Evolutionary conservation across 768 basidiomycete genomes (phyloP).

Genomic region (Trametes cubensis): DNA sequence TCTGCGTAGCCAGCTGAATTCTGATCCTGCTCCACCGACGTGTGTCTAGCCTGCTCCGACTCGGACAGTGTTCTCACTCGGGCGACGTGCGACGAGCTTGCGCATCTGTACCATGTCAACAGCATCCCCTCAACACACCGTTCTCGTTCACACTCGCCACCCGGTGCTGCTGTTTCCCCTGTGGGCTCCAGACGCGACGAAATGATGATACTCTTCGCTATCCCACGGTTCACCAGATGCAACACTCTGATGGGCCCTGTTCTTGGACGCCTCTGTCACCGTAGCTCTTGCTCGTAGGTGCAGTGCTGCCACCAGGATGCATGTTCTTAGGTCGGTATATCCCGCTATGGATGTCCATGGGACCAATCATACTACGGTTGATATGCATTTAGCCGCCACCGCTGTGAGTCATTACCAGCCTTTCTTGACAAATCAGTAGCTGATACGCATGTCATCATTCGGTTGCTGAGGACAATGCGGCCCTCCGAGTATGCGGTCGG

Average conservation of each 20-base stretch:
- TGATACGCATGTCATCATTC: background rate
- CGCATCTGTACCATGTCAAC: background rate
- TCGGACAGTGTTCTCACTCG: constrained; percentile 4
- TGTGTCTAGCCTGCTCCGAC: background rate
- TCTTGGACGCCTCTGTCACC: constrained; percentile 8
- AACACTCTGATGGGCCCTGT: background rate
- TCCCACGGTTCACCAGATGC: constrained; percentile 7
- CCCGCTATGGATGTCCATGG: background rate
- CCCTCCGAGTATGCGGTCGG: background rate
- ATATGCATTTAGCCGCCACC: background rate
- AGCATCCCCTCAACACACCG: background rate
- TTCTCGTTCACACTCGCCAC: background rate
- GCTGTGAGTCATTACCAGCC: constrained; percentile 2
- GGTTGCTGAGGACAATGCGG: background rate
- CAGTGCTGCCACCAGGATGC: background rate
- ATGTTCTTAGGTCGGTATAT: background rate
- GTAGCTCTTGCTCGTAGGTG: background rate
- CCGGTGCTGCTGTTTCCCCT: constrained; percentile 1
- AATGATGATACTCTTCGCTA: background rate
- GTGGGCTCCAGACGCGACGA: background rate
- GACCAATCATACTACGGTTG: constrained; percentile 10
- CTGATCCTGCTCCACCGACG: constrained; percentile 18
- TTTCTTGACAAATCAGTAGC: background rate
- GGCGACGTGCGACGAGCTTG: background rate
- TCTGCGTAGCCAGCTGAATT: constrained; percentile 1